These are phyloP conservation scores for Boletus fagicola DNA, from an alignment of 768 basidiomycete species.

Conservation along the genomic window DNA sequence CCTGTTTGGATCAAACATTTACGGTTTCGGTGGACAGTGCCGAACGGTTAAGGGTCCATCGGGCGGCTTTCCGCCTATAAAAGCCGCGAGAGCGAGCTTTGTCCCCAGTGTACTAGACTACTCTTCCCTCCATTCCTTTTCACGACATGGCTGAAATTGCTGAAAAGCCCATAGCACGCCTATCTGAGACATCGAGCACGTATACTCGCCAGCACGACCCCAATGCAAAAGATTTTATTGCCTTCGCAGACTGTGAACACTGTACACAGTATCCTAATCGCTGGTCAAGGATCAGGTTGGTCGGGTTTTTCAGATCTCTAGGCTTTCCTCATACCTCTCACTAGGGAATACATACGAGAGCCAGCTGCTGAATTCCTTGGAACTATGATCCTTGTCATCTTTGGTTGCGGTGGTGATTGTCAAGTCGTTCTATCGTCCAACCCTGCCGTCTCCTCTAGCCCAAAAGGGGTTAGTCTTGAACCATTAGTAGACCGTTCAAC, in stretches of 20 bases:
- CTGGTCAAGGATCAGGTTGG: slow-evolving; percentile 57
- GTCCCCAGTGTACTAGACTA: neutral
- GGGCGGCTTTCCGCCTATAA: slow-evolving; percentile 21
- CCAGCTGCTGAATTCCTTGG: slow-evolving; percentile 65
- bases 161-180: slow-evolving; percentile 18
- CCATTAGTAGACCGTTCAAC: neutral
- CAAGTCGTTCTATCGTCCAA: slow-evolving; percentile 53
- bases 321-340: slow-evolving; percentile 2
- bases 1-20: slow-evolving; percentile 2
- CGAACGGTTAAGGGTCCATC: neutral
- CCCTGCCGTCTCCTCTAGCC: slow-evolving; percentile 42
- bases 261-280: slow-evolving; percentile 45
- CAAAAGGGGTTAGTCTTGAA: slow-evolving; percentile 51
- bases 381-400: slow-evolving; percentile 54
- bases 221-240: slow-evolving; percentile 4
- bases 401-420: slow-evolving; percentile 57
- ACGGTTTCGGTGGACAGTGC: slow-evolving; percentile 3
- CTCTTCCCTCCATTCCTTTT: neutral
- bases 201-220: slow-evolving; percentile 9
- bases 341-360: slow-evolving; percentile 50
- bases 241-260: slow-evolving; percentile 33
- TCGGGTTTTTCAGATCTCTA: neutral
- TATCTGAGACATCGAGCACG: slow-evolving; percentile 21
- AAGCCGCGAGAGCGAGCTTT: slow-evolving; percentile 1
- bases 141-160: slow-evolving; percentile 21